Evolutionary conservation across 2,329 filamentous ascomycete species (phyloP), one percentile per base, ranked within the genome.

Genomic region (Hypoxylon sp.): DNA sequence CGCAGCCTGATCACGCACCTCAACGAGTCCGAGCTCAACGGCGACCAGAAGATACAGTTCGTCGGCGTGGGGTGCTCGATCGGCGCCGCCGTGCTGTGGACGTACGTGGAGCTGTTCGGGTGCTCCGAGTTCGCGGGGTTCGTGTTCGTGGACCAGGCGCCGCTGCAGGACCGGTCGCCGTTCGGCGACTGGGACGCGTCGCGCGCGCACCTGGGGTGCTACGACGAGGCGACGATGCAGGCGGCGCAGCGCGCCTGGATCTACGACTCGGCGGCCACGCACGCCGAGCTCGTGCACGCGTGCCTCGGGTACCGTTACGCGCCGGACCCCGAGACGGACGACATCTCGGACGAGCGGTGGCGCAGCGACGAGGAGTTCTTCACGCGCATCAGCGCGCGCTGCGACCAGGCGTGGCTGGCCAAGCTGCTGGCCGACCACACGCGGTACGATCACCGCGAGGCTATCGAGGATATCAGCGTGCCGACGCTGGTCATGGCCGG

Each of bases 161-260:
- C 81, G 44, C 71, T 82, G 56, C 81, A 82, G 72, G 80, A 82
- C 59, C 78, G 79, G 14, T 77, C 77, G 8, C 13, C 49, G 1
- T 76, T 78, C 54, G 76, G 70, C 56, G 67, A 57, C 7, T 82
- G 81, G 80, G 80, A 78, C 61, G 72, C 62, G 37, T 65, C 67
- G 44, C 68, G 59, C 17, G 75, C 79, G 30, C 80, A 82, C 65
- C 68, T 64, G 3, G 79, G 79, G 5, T 82, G 80, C 70, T 82
- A 77, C 57, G 78, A 82, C 54, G 81, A 82, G 74, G 62, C 61
- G 20, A 80, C 75, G n/a, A 77, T 78, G 80, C 70, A 73, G 5
- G 77, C 63, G 0, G 81, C 64, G 70, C 86, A 88, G 84, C 83
- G 85, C 0, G 81, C 83, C 49, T 86, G 84, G 58, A 86, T 82